A percentile compares a stretch with the other conserved stretches of the same genome.
phyloP scores from a whole-genome alignment of 192 early-diverging fungal species.

The Coemansia sp. region DNA sequence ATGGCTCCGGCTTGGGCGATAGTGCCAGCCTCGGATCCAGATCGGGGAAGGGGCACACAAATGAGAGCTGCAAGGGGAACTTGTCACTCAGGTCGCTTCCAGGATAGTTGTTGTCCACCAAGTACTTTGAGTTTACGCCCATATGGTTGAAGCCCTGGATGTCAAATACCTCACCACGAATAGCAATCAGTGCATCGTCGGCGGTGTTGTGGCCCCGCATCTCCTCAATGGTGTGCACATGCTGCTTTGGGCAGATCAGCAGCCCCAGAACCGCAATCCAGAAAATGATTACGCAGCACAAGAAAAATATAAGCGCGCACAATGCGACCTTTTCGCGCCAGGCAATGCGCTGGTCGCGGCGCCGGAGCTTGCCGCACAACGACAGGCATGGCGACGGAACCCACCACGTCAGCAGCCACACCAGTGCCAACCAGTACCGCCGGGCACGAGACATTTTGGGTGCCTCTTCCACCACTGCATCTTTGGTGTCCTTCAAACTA shows the following conservation, averaged over 20 bases:
- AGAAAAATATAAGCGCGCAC: conserved; percentile 73
- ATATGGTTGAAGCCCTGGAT: conserved; percentile 62
- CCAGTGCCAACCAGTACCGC: conserved; percentile 79
- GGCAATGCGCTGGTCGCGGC: conserved; percentile 77
- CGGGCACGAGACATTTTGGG: conserved; percentile 38
- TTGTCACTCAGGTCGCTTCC: conserved; percentile 64
- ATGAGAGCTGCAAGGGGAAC: conserved; percentile 67
- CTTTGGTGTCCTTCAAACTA: conserved; percentile 36
- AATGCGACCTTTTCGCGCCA: conserved; percentile 97
- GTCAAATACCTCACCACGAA: conserved; percentile 83
- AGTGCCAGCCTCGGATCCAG: conserved; percentile 55
- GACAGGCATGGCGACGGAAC: conserved; percentile 71
- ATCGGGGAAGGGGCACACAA: conserved; percentile 57
- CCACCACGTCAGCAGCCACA: conserved; percentile 70
- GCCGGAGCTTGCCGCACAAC: conserved; percentile 73
- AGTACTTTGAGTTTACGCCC: conserved; percentile 52
- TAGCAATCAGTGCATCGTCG: conserved; percentile 59
- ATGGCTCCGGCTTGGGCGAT: conserved; percentile 53
- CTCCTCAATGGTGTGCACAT: conserved; percentile 68
- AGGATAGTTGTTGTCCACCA: conserved; percentile 60
- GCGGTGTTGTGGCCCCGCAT: conserved; percentile 61
- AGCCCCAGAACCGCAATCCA: conserved; percentile 74
- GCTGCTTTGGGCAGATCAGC: conserved; percentile 70
- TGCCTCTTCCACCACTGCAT: conserved; percentile 41
- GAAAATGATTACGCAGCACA: conserved; percentile 78